Evolutionary conservation across 2,329 filamentous ascomycete species (phyloP), one percentile per base, ranked within the genome.

Genomic region (Elsinoe arachidis): DNA sequence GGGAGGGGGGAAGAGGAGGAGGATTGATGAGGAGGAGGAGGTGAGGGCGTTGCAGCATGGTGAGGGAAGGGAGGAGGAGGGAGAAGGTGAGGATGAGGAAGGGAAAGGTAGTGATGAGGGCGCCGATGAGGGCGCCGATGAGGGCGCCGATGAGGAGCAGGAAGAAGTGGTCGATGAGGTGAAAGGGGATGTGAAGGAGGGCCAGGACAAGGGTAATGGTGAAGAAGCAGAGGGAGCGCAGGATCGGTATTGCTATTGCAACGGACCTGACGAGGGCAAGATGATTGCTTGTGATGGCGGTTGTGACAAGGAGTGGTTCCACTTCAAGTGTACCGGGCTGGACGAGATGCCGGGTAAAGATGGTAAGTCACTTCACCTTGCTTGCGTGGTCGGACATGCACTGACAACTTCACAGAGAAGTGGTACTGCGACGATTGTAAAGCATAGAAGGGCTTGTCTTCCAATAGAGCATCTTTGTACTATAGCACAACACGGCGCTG

Each of bases 51-150:
- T 56, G 44, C 17, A 43, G 35, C 21, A 39, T 3, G 39, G 60
- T 41, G 57, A 53, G 14, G 53, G 44, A 10, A 54, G 54, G 7
- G 60, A 63, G 11, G 63, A 63, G 21, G 54, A 57, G 6, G 53
- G 47, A n/a, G 58, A 59, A 12, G 52, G 17, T 33, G 43, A 49
- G 15, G 38, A 41, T 2, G 38, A 14, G 23, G 17, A 21, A 14
- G 44, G 33, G 30, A 21, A 49, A 5, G 30, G 5, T 14, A 11
- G 9, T 2, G 5, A 49, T 17, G 44, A 23, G 19, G 17, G 23
- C 5, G 43, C 17, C 5, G 43, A 47, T 12, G 17, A 5, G 39
- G 39, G 21, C 39, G 15, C 5, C 17, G 39, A 21, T 7, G 39
- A 21, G 4, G 39, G 39, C 7, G 39, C 14, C 37, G 37, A 37